Conservation (phyloP, 1,284 basidiomycete species). For the Laetiporus sulphureus region DNA sequence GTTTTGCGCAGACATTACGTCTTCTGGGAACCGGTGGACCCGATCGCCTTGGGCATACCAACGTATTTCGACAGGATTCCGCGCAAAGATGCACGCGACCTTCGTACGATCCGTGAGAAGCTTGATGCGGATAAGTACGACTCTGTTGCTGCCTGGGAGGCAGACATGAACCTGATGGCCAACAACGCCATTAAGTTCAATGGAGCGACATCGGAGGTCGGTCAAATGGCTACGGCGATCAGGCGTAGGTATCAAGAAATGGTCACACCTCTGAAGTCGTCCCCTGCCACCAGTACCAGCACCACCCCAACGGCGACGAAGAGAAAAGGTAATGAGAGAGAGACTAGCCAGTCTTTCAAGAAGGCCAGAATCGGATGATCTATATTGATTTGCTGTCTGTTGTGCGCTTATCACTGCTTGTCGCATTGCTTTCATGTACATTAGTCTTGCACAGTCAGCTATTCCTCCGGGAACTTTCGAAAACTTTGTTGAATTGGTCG, state of each 20-base stretch:
- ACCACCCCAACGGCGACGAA: too few species aligned
- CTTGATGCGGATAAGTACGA: conserved; percentile 83
- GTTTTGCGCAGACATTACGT: conserved; percentile 50
- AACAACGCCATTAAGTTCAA: conserved; percentile 86
- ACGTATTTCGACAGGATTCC: conserved; percentile 81
- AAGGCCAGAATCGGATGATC: conserved; percentile 45
- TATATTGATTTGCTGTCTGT: conserved; percentile 11
- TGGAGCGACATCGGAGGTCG: conserved; percentile 72
- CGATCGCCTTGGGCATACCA: conserved; percentile 70
- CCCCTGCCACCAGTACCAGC: too few species aligned
- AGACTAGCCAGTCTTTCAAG: conserved; percentile 60
- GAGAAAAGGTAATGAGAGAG: conserved; percentile 60
- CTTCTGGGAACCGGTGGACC: conserved; percentile 85
- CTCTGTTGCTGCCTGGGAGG: conserved; percentile 68
- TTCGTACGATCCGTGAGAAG: conserved; percentile 77
- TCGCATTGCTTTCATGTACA: conserved; percentile 8
- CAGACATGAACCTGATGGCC: conserved; percentile 82
- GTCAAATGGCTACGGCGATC: conserved; percentile 46
- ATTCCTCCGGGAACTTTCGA: too few species aligned
- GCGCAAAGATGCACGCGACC: conserved; percentile 81
- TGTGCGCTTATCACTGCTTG: too few species aligned
- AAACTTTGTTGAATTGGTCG: too few species aligned
- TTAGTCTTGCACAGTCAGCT: too few species aligned
- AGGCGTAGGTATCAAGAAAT: conserved; percentile 48
- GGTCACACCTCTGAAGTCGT: conserved; percentile 39